Conservation (phyloP, 2,329 filamentous ascomycete genomes). For the Ceratocystis huliohia region DNA sequence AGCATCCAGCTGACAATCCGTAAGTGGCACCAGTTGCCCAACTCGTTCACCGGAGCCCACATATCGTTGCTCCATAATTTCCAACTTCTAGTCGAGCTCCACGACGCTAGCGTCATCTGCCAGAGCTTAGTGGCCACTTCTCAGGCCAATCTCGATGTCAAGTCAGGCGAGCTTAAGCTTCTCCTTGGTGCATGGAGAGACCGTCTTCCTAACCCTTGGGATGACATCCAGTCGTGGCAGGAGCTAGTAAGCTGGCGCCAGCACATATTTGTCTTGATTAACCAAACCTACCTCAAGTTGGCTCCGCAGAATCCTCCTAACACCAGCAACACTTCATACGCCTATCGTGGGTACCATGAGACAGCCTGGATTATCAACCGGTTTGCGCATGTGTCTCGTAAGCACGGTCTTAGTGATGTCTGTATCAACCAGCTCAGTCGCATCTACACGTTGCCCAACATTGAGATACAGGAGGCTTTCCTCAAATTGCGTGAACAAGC, state of each 20-base stretch:
- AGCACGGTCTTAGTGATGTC: constrained; percentile 91
- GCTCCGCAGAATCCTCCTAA: constrained; percentile 64
- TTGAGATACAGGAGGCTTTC: constrained; percentile 98
- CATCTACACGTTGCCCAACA: constrained; percentile 97
- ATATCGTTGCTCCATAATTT: constrained; percentile 94
- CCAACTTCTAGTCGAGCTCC: constrained; percentile 91
- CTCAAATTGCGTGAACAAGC: constrained; percentile 96
- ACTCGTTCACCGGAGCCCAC: constrained; percentile 84
- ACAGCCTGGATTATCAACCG: constrained; percentile 99
- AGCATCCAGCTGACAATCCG: constrained; percentile 93
- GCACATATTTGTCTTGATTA: constrained; percentile 96
- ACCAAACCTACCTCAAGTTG: constrained; percentile 77
- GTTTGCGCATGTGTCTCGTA: constrained; percentile 92
- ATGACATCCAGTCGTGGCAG: constrained; percentile 98
- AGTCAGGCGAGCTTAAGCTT: constrained; percentile 90
- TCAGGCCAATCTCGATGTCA: constrained; percentile 73
- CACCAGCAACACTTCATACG: constrained; percentile 80
- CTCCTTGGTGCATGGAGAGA: constrained; percentile 92
- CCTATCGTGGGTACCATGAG: constrained; percentile 94
- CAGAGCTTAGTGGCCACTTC: constrained; percentile 78
- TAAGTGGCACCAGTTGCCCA: constrained; percentile 98
- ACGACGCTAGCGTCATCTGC: constrained; percentile 95
- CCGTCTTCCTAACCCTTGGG: constrained; percentile 91
- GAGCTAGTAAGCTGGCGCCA: constrained; percentile 99
- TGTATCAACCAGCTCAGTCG: constrained; percentile 94